These are phyloP conservation scores for Canariomyces notabilis DNA, from an alignment of 2,329 filamentous ascomycete species.

Conservation along the genomic window DNA sequence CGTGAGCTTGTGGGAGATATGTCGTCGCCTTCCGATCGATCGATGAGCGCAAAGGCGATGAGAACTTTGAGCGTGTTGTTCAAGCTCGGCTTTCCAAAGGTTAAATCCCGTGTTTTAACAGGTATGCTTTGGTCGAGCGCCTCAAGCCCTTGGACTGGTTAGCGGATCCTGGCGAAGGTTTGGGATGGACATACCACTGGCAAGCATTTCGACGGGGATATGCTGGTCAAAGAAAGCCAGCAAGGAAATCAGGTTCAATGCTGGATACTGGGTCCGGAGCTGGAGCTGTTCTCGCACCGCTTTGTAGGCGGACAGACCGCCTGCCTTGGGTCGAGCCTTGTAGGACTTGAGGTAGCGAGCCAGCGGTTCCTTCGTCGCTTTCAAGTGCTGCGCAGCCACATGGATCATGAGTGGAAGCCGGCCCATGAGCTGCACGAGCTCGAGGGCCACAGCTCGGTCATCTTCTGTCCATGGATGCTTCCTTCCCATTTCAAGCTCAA, in stretches of 20 bases:
- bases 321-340: constrained; percentile 50
- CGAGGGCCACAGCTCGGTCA: constrained; percentile 52
- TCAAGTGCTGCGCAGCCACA: constrained; percentile 57
- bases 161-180: constrained; percentile 4
- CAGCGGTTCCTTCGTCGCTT: constrained; percentile 55
- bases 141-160: constrained; percentile 35
- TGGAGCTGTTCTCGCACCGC: constrained; percentile 47
- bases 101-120: constrained; percentile 39
- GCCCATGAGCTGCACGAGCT: constrained; percentile 59
- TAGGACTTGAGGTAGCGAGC: constrained; percentile 57
- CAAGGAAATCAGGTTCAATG: constrained; percentile 60
- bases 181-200: constrained; percentile 41
- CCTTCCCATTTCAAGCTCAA: constrained; percentile 60
- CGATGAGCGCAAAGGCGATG: constrained; percentile 48
- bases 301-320: constrained; percentile 43
- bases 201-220: constrained; percentile 61
- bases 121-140: constrained; percentile 43
- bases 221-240: constrained; percentile 61
- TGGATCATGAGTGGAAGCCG: constrained; percentile 64
- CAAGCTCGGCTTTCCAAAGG: constrained; percentile 33
- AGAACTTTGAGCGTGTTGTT: constrained; percentile 47
- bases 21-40: constrained; percentile 44
- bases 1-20: constrained; percentile 38
- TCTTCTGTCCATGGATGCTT: constrained; percentile 48
- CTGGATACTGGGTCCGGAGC: constrained; percentile 43